Evolutionary conservation across 116 monocot species (phyloP).

Genomic region (Thalassia testudinum): DNA sequence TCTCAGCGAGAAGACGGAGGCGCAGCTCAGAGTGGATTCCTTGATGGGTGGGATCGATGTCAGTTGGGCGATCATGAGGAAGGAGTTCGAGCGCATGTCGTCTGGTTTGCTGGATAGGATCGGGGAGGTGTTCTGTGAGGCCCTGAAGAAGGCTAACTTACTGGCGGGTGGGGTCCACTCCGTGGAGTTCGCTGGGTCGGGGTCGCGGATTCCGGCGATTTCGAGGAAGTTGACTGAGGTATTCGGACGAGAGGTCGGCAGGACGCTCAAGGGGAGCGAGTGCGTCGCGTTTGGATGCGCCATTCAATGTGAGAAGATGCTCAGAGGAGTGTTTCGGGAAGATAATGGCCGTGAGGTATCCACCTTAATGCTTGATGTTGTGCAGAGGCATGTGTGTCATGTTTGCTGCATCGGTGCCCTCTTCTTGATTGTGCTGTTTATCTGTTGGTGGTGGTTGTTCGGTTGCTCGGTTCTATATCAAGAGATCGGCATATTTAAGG

Average conservation of each 20-base stretch:
- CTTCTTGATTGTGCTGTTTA: no score
- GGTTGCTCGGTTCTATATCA: no score
- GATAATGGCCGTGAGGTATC: no score
- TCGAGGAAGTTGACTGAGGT: slow-evolving; percentile 33
- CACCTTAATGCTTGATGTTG: no score
- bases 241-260: slow-evolving; percentile 48
- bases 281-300: slow-evolving; percentile 86
- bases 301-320: slow-evolving; percentile 78
- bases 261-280: slow-evolving; percentile 93
- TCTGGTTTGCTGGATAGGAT: slow-evolving; percentile 45
- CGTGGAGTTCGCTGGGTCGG: slow-evolving; percentile 84
- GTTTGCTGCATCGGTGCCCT: no score
- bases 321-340: no score
- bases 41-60: slow-evolving; percentile 95
- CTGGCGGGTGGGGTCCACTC: slow-evolving; percentile 27
- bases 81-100: slow-evolving; percentile 72
- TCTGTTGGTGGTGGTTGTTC: no score
- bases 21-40: slow-evolving; percentile 65
- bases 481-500: no score
- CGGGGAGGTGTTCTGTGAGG: slow-evolving; percentile 43
- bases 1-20: slow-evolving; percentile 69
- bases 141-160: slow-evolving; percentile 33
- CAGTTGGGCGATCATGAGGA: slow-evolving; percentile 58
- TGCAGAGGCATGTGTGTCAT: no score
- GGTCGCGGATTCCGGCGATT: slow-evolving; percentile 74